phyloP scores from a whole-genome alignment of 768 basidiomycete genomes.

The Naganishia randhawae region DNA sequence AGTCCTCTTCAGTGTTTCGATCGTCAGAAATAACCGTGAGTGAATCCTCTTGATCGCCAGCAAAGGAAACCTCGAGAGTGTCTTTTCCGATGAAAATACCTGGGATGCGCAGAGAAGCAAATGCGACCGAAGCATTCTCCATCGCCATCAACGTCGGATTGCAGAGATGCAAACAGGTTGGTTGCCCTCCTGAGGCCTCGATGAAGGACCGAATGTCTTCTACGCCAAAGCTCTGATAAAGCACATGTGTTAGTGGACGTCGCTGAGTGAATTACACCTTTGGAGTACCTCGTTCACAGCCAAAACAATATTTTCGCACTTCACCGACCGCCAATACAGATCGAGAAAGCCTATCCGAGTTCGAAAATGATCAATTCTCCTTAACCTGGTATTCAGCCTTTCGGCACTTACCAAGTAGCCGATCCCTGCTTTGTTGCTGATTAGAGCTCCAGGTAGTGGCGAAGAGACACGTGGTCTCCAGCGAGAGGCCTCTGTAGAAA shows the following conservation, averaged over 20 bases:
- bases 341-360: background rate
- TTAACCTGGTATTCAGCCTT: background rate
- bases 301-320: conserved; percentile 1
- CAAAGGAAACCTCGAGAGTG: background rate
- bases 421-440: conserved; percentile 7
- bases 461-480: background rate
- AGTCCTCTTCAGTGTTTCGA: background rate
- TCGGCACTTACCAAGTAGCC: background rate
- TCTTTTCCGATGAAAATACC: conserved; percentile 1
- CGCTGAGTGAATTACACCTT: background rate
- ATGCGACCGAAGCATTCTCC: conserved; percentile 1
- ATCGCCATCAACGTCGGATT: conserved; percentile 11
- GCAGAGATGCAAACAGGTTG: background rate
- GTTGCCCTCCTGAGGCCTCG: background rate
- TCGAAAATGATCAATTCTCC: background rate
- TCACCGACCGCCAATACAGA: conserved; percentile 7
- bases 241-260: background rate
- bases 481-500: conserved; percentile 2
- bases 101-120: background rate
- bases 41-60: background rate
- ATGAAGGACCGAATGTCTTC: conserved; percentile 6
- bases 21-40: background rate
- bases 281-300: conserved; percentile 14
- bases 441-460: background rate
- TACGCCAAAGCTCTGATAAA: background rate